Base-by-base conservation (phyloP, 2,329 filamentous ascomycete species). In the Colletotrichum filicis region DNA sequence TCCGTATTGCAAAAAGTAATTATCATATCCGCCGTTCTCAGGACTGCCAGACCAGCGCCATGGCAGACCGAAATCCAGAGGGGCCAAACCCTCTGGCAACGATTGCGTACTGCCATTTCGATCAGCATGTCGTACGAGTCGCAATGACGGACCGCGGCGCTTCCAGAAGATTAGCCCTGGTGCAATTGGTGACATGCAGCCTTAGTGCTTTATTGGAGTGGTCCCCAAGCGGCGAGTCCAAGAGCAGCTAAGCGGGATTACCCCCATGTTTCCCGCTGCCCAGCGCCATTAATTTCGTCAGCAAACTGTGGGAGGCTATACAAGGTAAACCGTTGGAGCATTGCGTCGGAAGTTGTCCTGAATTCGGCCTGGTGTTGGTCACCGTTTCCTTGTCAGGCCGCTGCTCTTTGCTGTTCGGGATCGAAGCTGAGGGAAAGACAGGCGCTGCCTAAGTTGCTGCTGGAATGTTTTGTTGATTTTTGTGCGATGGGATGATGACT, bases 171-270 rank as follows among this genome's bases (percentile, higher is more conserved):
- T 68, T 74, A 63, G 68, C 62, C 60, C 71, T 37, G 46, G 46
- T 68, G 52, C 32, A 67, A 64, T 52, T 68, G 62, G 71, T 74
- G 71, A 74, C 68, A 74, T 74, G 71, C 71, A 74, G 68, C 57
- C 24, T 73, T 73, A 61, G 71, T 71, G 61, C 60, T 71, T 57
- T 55, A 56, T 71, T 61, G 59, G 55, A 69, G 60, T 65, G 61
- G 71, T 61, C 56, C n/a, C 28, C 58, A 24, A 62, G 37, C 58
- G 24, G 46, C 68, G 32, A 72, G 37, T 59, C 62, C 68, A 72
- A 68, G 62, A 57, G 57, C 71, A 67, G 63, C 68, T 63, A 68
- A 67, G 62, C 46, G 71, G 68, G 46, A 68, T 68, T 67, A 14
- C 52, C 59, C 58, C 68, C 71, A 60, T 74, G 62, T 72, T 14